Base-by-base conservation (phyloP, 106 monocot genomes). In the Allium fistulosum region DNA sequence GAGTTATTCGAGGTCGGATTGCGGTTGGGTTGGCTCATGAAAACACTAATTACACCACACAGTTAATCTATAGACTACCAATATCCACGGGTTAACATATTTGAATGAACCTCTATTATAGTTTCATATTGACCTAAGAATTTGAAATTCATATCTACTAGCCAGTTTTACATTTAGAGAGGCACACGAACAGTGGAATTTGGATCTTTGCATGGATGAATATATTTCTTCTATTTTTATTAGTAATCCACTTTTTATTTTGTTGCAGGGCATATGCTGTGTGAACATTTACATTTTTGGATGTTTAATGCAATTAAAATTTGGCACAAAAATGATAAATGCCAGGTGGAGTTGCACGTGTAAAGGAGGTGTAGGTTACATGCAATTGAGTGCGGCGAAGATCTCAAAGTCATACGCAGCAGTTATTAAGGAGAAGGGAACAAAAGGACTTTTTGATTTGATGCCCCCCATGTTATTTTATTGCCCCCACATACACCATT, bases 321-420 rank as follows among this genome's bases (percentile, higher is more conserved):
- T 11, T 15, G 15, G 53, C 4, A 11, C 15, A 55, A 55, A 55
- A 55, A 12, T 55, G 53, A 11, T 12, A 15, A 11, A 12, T 6
- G 3, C 53, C 11, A 55, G 15, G 11, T 15, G 15, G 53, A 15
- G 53, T 15, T 3, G 53, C 53, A 55, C 53, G 3, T 55, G 37
- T 37, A 37, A 37, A 37, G 1, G 37, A 47, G 65, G 65, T 49
- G 47, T 49, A 15, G 47, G 49, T 10, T 17, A 48, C 65, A 17
- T 64, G 48, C 9, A 48, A 48, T 5, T 64, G 9, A 48, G 64
- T 64, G 64, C 64, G 10, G 8, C 7, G 47, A 15, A 64, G 49
- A 15, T 64, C 64, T 64, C 64, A 64, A 64, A 64, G 64, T 64
- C 49, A 7, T 48, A 46, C 49, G 28, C 64, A 64, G 45, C 49